Evolutionary conservation across 257 asterid species (phyloP).

Genomic region (Buddleja alternifolia): DNA sequence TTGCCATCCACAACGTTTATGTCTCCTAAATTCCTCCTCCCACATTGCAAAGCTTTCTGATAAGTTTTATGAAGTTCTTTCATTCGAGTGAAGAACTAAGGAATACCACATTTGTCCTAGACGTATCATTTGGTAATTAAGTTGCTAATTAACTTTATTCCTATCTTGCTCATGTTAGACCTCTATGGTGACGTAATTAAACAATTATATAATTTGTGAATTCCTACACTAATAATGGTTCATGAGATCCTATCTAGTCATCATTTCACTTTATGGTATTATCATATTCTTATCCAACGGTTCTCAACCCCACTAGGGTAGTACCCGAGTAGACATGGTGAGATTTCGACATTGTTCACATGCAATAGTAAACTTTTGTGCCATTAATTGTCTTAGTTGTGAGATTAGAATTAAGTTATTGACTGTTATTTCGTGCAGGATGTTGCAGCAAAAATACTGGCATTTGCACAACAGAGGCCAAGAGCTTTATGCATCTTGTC

Average conservation of each 20-base stretch:
- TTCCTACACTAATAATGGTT: no score
- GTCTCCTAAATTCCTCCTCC: neutral
- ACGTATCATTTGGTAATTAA: no score
- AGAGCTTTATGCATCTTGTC: constrained; percentile 76
- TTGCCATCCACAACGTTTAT: neutral
- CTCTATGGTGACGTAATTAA: neutral
- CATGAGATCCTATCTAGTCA: no score
- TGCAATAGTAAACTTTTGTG: constrained; percentile 2
- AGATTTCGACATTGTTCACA: neutral
- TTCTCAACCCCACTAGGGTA: no score
- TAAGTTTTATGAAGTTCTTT: neutral
- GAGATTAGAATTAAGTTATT: neutral
- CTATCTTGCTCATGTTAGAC: neutral
- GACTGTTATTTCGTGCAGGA: constrained; percentile 44
- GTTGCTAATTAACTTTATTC: no score
- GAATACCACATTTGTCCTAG: no score
- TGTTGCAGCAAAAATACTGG: constrained; percentile 60
- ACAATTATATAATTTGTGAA: neutral
- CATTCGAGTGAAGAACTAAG: no score
- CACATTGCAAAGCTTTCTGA: neutral
- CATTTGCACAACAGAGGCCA: constrained; percentile 72
- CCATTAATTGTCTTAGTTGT: neutral
- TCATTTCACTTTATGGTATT: no score
- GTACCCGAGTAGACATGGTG: no score
- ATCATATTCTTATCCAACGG: no score